phyloP scores from a whole-genome alignment of 2,329 filamentous ascomycete genomes.

The Lasiodiplodia sp. region DNA sequence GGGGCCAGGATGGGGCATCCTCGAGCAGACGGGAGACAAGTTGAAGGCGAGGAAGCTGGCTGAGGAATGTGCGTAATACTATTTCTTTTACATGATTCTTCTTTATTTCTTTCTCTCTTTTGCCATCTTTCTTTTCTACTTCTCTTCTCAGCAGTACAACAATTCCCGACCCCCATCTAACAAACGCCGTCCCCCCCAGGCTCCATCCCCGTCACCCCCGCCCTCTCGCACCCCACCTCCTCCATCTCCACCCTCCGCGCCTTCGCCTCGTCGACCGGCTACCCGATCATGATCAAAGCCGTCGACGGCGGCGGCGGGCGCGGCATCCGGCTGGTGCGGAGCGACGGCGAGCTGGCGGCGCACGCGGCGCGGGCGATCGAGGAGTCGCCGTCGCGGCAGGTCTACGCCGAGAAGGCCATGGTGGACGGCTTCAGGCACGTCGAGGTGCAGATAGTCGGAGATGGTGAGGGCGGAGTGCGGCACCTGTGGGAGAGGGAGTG shows the following conservation, averaged over 20 bases:
- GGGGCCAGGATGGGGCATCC: conserved; percentile 64
- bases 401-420: conserved; percentile 69
- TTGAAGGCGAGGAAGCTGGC: conserved; percentile 61
- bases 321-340: conserved; percentile 63
- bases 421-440: conserved; percentile 67
- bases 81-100: background rate
- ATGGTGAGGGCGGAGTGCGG: conserved; percentile 59
- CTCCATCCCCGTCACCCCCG: conserved; percentile 60
- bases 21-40: conserved; percentile 65
- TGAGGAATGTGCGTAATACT: conserved; percentile 49
- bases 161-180: background rate
- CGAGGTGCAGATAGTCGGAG: conserved; percentile 67
- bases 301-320: conserved; percentile 68
- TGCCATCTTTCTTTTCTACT: background rate
- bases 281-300: conserved; percentile 69
- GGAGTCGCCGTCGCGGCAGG: conserved; percentile 64
- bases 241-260: conserved; percentile 50
- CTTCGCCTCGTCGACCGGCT: conserved; percentile 67
- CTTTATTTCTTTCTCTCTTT: background rate
- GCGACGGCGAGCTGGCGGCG: conserved; percentile 49
- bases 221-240: conserved; percentile 54
- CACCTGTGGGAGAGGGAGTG: conserved; percentile 69
- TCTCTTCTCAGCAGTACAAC: too few species aligned
- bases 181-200: conserved; percentile 31
- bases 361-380: conserved; percentile 54